phyloP scores from a whole-genome alignment of 176 grass and related monocot species.

The Dendrocalamus sinicus region DNA sequence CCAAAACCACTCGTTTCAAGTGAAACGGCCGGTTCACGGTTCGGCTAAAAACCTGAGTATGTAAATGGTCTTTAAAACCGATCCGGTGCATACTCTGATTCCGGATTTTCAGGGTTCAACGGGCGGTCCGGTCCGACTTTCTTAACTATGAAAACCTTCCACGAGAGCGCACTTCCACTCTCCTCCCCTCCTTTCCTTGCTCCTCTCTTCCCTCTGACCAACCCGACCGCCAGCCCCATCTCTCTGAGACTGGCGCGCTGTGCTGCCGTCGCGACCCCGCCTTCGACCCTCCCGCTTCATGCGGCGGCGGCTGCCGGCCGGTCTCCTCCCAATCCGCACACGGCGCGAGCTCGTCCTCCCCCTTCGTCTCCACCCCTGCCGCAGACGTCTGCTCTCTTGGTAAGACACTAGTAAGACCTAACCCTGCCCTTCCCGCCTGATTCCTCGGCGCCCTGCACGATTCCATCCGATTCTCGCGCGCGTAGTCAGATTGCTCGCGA shows the following conservation, averaged over 20 bases:
- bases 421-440: not conserved
- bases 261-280: conserved; percentile 36
- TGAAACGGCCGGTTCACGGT: too few species aligned
- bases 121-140: too few species aligned
- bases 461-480: not conserved
- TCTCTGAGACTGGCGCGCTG: not conserved
- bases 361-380: not conserved
- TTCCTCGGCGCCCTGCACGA: not conserved
- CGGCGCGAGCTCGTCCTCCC: not conserved
- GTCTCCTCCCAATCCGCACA: conserved; percentile 1
- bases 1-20: too few species aligned
- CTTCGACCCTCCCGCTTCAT: conserved; percentile 8
- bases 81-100: too few species aligned
- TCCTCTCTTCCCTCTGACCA: conserved; percentile 33
- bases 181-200: not conserved
- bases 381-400: conserved; percentile 10
- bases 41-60: too few species aligned
- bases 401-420: conserved; percentile 25
- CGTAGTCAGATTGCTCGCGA: not conserved
- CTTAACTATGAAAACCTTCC: not conserved
- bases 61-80: too few species aligned
- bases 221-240: conserved; percentile 20
- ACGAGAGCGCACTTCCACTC: conserved; percentile 19
- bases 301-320: conserved; percentile 17
- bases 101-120: too few species aligned